These are phyloP conservation scores for Coemansia sp. DNA, from an alignment of 371 early-diverging fungal genomes.

Conservation along the genomic window DNA sequence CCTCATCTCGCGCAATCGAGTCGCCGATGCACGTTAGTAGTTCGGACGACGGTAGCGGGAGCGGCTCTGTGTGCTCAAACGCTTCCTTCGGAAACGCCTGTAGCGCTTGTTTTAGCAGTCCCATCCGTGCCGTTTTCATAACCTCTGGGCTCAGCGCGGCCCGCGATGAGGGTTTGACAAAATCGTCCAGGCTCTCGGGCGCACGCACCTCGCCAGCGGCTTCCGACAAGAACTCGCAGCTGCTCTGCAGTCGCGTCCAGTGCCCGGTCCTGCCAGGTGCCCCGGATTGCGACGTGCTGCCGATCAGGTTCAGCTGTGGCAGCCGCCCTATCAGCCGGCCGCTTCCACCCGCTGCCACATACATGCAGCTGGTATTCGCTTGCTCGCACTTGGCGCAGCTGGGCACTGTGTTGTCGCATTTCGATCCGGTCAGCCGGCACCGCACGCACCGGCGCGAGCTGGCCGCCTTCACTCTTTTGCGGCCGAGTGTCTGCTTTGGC, in stretches of 20 bases:
- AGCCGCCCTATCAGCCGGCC: constrained; percentile 20
- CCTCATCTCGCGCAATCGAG: constrained; percentile 21
- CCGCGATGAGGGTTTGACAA: constrained; percentile 23
- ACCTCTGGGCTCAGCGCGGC: not conserved
- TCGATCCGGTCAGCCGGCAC: constrained; percentile 23
- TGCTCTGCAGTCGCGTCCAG: constrained; percentile 13
- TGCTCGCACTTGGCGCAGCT: constrained; percentile 19
- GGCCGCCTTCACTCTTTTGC: not conserved
- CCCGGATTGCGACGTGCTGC: not conserved
- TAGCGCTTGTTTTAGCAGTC: constrained; percentile 12
- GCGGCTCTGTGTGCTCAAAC: not conserved
- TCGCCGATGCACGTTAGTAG: constrained; percentile 34
- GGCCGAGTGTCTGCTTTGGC: too few relatives aligned
- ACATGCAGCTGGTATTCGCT: constrained; percentile 16
- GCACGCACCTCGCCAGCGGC: not conserved
- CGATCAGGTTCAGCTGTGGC: not conserved
- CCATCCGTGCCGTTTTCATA: not conserved
- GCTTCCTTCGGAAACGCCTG: constrained; percentile 5
- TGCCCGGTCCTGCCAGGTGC: not conserved
- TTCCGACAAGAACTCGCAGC: constrained; percentile 26
- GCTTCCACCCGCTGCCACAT: constrained; percentile 1
- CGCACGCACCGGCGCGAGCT: constrained; percentile 19
- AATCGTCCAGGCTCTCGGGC: constrained; percentile 14
- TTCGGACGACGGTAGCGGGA: constrained; percentile 49
- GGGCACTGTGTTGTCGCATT: constrained; percentile 7